phyloP scores from a whole-genome alignment of 2,329 filamentous ascomycete genomes.

The Madurella mycetomatis region DNA sequence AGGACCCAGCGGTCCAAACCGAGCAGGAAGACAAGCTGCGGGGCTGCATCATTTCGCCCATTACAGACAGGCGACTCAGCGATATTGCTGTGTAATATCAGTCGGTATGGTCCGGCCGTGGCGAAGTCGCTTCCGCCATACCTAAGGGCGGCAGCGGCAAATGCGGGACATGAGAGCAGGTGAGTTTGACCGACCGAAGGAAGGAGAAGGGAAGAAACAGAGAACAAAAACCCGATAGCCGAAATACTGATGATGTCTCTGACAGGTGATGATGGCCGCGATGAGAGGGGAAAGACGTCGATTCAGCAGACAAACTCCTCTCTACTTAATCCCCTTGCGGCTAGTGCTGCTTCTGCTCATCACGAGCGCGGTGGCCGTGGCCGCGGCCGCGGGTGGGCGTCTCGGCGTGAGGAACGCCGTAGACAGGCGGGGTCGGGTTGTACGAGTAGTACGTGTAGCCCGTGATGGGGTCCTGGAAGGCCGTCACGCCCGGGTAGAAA shows the following conservation, averaged over 20 bases:
- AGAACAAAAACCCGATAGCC: background rate
- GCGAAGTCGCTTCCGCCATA: background rate
- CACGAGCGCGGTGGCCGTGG: background rate
- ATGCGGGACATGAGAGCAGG: background rate
- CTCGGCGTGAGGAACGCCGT: background rate
- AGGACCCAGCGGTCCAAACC: background rate
- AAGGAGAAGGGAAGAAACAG: background rate
- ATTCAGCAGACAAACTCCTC: background rate
- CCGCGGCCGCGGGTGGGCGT: background rate
- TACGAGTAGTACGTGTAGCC: constrained; percentile 11
- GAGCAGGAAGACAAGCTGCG: background rate
- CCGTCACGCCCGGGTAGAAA: constrained; percentile 9
- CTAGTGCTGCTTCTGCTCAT: background rate
- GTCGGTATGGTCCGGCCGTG: background rate
- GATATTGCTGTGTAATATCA: background rate
- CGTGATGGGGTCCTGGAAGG: constrained; percentile 10
- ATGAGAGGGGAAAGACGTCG: background rate
- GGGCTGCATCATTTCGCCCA: too few relatives aligned
- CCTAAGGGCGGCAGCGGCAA: background rate
- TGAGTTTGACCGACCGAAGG: background rate
- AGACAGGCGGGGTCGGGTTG: background rate
- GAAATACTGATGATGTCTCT: background rate
- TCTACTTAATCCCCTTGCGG: background rate
- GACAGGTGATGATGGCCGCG: background rate
- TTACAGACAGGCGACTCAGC: too few relatives aligned